Conservation (phyloP, 148 eudicot genomes). For the Dianthus caryophyllus region DNA sequence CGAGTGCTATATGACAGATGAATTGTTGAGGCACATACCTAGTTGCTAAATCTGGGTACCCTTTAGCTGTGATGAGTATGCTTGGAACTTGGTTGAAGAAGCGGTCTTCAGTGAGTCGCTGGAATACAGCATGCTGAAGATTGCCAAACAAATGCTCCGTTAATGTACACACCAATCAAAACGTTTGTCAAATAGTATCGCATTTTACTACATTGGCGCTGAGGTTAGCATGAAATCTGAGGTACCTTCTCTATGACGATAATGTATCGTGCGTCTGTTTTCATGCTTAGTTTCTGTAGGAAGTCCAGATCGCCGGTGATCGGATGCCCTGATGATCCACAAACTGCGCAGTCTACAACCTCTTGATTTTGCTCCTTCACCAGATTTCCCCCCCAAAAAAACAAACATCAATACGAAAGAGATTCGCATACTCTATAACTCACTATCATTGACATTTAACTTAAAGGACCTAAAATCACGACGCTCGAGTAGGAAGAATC, state of each 20-base stretch:
- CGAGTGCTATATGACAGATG: background rate
- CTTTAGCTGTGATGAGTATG: constrained; percentile 94
- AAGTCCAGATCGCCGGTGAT: constrained; percentile 80
- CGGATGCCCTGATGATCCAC: constrained; percentile 90
- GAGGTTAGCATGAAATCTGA: background rate
- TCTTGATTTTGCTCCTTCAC: constrained; percentile 77
- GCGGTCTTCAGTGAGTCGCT: constrained; percentile 86
- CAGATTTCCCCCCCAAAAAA: constrained; percentile 9
- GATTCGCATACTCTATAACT: background rate
- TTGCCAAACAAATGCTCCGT: background rate
- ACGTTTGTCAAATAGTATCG: background rate
- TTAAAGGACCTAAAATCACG: background rate
- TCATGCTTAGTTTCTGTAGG: constrained; percentile 56
- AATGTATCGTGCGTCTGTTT: constrained; percentile 88
- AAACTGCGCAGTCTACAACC: constrained; percentile 61
- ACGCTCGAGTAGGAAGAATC: background rate
- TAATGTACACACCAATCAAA: background rate
- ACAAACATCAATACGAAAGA: background rate
- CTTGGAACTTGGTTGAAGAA: constrained; percentile 86
- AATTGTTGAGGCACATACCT: constrained; percentile 37
- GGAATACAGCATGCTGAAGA: constrained; percentile 92
- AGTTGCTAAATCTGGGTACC: constrained; percentile 96
- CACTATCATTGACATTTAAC: background rate
- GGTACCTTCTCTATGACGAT: constrained; percentile 89
- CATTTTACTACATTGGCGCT: too few species aligned